These are phyloP conservation scores for Ophiostoma populinum DNA, from an alignment of 2,329 filamentous ascomycete species.

Conservation along the genomic window DNA sequence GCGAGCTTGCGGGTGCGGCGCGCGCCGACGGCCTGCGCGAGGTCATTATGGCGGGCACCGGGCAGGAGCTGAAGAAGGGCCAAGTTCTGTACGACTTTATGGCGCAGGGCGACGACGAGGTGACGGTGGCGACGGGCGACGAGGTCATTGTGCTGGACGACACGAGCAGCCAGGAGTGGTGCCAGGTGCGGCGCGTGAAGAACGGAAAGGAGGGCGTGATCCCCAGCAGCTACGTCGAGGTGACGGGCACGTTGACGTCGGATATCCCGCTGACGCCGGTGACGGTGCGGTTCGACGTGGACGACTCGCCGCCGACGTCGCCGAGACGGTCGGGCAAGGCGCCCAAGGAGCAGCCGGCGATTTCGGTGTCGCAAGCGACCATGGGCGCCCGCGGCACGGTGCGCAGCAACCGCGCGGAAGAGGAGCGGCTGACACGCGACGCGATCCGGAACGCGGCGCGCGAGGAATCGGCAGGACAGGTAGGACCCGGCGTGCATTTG, in stretches of 20 bases:
- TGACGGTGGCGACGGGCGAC: constrained; percentile 76
- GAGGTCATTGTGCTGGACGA: constrained; percentile 86
- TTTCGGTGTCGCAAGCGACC: constrained; percentile 31
- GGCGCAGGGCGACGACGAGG: constrained; percentile 91
- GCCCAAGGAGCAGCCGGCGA: constrained; percentile 20
- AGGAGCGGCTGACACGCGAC: constrained; percentile 69
- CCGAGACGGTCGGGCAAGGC: background rate
- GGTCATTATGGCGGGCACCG: constrained; percentile 64
- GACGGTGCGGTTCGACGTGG: constrained; percentile 23
- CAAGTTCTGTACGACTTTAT: constrained; percentile 87
- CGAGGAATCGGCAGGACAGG: constrained; percentile 44
- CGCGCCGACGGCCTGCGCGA: constrained; percentile 72
- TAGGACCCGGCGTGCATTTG: constrained; percentile 61
- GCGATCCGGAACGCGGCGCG: constrained; percentile 44
- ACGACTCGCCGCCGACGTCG: constrained; percentile 4
- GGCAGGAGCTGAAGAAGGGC: constrained; percentile 58
- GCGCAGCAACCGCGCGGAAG: constrained; percentile 63
- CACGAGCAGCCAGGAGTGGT: constrained; percentile 91
- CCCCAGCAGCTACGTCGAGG: constrained; percentile 87
- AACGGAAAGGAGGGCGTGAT: constrained; percentile 93
- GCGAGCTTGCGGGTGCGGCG: constrained; percentile 74
- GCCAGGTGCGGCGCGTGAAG: constrained; percentile 80
- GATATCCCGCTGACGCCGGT: constrained; percentile 18
- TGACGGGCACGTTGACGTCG: constrained; percentile 49
- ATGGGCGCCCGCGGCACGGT: constrained; percentile 43